Evolutionary conservation across 164 flowering plant genomes (phyloP).

Genomic region (Piper longum): DNA sequence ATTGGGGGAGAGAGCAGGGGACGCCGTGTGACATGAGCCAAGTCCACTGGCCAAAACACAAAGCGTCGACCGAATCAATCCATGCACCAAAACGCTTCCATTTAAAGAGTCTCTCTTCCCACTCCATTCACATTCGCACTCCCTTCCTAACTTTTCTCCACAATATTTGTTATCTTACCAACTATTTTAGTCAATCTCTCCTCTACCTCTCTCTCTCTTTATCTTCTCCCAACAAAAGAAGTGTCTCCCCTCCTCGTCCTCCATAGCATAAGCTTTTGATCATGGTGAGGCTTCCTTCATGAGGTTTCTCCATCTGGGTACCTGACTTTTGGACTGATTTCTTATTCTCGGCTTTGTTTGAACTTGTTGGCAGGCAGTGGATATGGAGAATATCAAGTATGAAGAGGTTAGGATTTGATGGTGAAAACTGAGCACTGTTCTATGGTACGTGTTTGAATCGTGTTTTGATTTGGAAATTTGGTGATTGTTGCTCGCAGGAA

Average conservation of each 20-base stretch:
- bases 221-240: not conserved
- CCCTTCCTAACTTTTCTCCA: not conserved
- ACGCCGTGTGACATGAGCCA: no score
- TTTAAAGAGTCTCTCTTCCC: not conserved
- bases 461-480: not conserved
- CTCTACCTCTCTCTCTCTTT: not conserved
- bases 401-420: constrained; percentile 6
- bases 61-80: no score
- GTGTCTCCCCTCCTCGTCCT: not conserved
- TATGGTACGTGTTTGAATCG: not conserved
- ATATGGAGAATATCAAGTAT: constrained; percentile 4
- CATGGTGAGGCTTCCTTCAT: not conserved
- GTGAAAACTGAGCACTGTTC: not conserved
- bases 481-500: constrained; percentile 1
- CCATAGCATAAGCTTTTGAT: not conserved
- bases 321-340: not conserved
- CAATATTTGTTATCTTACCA: not conserved
- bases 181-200: not conserved
- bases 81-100: no score
- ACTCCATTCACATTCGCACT: not conserved
- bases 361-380: constrained; percentile 1
- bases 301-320: not conserved
- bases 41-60: no score
- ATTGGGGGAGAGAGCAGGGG: no score
- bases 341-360: not conserved